These are phyloP conservation scores for Eutypa lata DNA, from an alignment of 2,329 filamentous ascomycete species.

Conservation along the genomic window DNA sequence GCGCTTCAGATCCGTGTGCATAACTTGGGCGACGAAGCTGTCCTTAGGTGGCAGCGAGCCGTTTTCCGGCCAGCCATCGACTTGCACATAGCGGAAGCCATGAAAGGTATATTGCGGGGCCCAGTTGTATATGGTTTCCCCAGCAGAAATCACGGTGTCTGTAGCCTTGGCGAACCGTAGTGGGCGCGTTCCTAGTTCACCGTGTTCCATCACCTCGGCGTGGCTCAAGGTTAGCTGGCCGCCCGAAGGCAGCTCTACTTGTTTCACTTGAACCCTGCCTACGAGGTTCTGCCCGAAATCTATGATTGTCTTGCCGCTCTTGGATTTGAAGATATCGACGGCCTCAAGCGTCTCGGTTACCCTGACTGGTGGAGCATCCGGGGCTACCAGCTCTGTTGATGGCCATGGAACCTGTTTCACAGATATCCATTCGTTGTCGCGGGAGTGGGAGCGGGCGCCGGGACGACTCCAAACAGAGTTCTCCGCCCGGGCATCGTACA, in stretches of 20 bases:
- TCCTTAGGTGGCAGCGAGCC: constrained; percentile 1
- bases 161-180: not conserved
- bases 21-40: constrained; percentile 7
- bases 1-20: constrained; percentile 23
- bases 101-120: not conserved
- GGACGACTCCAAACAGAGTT: constrained; percentile 4
- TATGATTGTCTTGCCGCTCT: constrained; percentile 40
- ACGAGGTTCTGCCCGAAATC: constrained; percentile 44
- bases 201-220: constrained; percentile 50
- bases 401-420: constrained; percentile 7
- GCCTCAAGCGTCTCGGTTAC: constrained; percentile 10
- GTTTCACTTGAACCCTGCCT: constrained; percentile 28
- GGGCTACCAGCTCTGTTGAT: constrained; percentile 14
- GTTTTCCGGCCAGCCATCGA: constrained; percentile 32
- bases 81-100: constrained; percentile 43
- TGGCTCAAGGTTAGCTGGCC: constrained; percentile 41
- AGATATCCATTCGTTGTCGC: not conserved
- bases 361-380: constrained; percentile 18
- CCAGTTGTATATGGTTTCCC: not conserved
- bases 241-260: constrained; percentile 31
- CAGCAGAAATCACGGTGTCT: not conserved
- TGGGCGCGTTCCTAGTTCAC: constrained; percentile 30
- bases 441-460: not conserved
- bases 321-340: constrained; percentile 14
- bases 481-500: constrained; percentile 15